Percentiles rank a stretch among this genome's conserved stretches.
Evolutionary conservation across 179 eudicot species (phyloP).

Genomic region (Beta macrorhiza): DNA sequence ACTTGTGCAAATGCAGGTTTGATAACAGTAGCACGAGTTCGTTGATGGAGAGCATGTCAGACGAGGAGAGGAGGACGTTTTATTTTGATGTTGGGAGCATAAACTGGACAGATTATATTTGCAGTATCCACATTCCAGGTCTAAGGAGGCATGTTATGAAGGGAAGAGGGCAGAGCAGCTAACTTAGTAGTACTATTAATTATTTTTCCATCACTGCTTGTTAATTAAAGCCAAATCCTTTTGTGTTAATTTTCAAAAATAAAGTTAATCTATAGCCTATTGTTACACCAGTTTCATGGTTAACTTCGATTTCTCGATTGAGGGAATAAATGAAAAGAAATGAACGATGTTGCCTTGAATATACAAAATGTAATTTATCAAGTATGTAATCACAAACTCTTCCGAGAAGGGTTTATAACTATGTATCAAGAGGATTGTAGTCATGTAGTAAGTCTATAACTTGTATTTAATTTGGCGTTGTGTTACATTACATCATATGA

Average conservation of each 20-base stretch:
- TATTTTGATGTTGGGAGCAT: constrained; percentile 83
- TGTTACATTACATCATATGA: too few relatives aligned
- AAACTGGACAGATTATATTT: constrained; percentile 90
- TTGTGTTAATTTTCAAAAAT: constrained; percentile 27
- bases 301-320: background rate
- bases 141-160: constrained; percentile 92
- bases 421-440: constrained; percentile 10
- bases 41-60: constrained; percentile 77
- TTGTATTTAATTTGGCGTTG: background rate
- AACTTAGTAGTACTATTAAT: constrained; percentile 8
- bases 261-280: constrained; percentile 19
- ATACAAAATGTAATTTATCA: constrained; percentile 25
- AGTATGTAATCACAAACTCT: constrained; percentile 25
- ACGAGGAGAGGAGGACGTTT: constrained; percentile 68
- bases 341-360: constrained; percentile 25
- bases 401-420: constrained; percentile 8
- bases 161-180: constrained; percentile 54
- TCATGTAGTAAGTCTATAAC: background rate
- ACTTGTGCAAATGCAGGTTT: constrained; percentile 52
- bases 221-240: constrained; percentile 15
- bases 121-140: constrained; percentile 90
- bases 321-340: constrained; percentile 20
- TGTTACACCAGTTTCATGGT: background rate
- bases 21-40: constrained; percentile 75
- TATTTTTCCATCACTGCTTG: constrained; percentile 14